Percentiles rank a stretch among this genome's conserved stretches.
Conservation (phyloP, 805 yeast genomes). For the Brettanomyces custersianus region DNA sequence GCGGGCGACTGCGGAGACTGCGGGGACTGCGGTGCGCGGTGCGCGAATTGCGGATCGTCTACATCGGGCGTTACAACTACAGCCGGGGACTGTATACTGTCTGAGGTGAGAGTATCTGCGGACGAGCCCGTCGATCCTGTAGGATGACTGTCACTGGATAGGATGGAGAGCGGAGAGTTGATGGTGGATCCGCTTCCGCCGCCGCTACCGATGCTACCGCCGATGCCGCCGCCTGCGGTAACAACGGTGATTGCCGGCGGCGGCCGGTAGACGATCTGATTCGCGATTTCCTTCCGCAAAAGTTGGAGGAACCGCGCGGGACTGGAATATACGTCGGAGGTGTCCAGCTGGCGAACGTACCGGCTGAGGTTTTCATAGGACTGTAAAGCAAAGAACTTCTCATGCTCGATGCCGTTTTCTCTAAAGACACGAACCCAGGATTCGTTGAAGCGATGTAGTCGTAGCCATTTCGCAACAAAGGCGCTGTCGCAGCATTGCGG, state of each 20-base stretch:
- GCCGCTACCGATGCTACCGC: background rate
- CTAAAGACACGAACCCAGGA: constrained; percentile 66
- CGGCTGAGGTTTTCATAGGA: constrained; percentile 44
- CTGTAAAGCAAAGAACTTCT: constrained; percentile 54
- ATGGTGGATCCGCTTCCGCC: background rate
- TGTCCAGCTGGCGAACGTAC: constrained; percentile 28
- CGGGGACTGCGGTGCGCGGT: too few species aligned
- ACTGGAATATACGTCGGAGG: constrained; percentile 36
- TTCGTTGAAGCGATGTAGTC: constrained; percentile 47
- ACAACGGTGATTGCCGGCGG: constrained; percentile 3
- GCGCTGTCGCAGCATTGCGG: background rate
- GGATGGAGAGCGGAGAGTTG: background rate
- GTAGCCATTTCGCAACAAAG: constrained; percentile 3
- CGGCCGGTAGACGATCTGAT: background rate
- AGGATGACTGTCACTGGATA: constrained; percentile 2
- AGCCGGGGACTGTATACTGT: too few species aligned
- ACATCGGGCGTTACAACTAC: too few species aligned
- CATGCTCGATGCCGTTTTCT: constrained; percentile 49
- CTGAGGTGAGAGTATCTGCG: background rate
- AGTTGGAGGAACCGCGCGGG: constrained; percentile 50
- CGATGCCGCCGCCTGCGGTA: constrained; percentile 1
- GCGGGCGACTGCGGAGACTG: too few species aligned
- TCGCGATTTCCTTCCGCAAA: constrained; percentile 29
- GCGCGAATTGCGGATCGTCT: too few species aligned
- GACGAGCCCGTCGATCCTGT: background rate